Base-by-base conservation (phyloP, 1,284 basidiomycete species). In the Chalciporus piperatoides region DNA sequence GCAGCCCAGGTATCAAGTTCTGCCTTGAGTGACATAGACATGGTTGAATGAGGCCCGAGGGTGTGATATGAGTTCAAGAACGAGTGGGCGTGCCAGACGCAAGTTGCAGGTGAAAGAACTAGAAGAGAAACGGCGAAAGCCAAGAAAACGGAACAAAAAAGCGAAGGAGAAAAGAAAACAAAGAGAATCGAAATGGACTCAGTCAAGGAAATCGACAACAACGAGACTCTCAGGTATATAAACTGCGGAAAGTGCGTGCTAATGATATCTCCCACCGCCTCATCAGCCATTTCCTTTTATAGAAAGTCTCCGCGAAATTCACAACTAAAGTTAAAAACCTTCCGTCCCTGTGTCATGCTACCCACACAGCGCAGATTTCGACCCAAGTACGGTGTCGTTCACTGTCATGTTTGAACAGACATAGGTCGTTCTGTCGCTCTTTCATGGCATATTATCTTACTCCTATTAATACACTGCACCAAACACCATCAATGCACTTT, bases 1-100 rank as follows among this genome's bases (percentile, higher is more conserved):
- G 82, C 75, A 12, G 83, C 81, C 91, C 92, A 94, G 6, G 79
- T 84, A 68, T 93, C 86, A 46, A 96, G 80, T 75, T 96, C 92
- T 51, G 81, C 85, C 71, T 89, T 90, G 69, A 90, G 80, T 59
- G 86, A 88, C 67, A 89, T 78, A 60, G 86, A 86, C 86, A 90
- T 89, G 17, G 44, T 12, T 15, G 17, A 57, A 59, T 40, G 56
- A 56, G 28, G n/a, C n/a, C n/a, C 12, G 44, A 23, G n/a, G n/a
- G n/a, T 21, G n/a, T 23, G 21, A 23, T 23, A 23, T 23, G 21
- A 23, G 21, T 23, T 23, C 21, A 23, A 23, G 21, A 23, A 23
- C 3, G 24, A 52, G 41, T 51, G 48, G 52, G 60, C 62, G 59
- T 61, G 56, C 63, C 52, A 47, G 58, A 64, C 61, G 57, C 55